Conservation (phyloP, 257 asterid genomes). For the Nicotiana knightiana region DNA sequence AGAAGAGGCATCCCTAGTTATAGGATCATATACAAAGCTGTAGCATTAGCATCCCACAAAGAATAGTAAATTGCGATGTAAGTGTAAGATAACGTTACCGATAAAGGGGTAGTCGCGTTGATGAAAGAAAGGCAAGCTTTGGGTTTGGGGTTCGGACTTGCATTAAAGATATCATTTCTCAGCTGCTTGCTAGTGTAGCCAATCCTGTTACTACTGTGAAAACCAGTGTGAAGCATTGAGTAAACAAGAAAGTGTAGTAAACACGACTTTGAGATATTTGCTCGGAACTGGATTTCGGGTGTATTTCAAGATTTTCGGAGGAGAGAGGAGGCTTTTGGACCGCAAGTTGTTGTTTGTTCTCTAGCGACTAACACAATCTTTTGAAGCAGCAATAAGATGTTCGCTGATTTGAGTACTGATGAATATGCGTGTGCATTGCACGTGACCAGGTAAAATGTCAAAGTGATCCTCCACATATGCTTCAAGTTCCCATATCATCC, state of each 20-base stretch:
- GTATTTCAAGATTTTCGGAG: conserved; percentile 4
- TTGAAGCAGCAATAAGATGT: background rate
- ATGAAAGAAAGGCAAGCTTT: background rate
- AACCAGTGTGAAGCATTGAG: conserved; percentile 1
- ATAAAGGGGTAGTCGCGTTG: background rate
- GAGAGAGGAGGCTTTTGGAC: conserved; percentile 2
- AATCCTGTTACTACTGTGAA: background rate
- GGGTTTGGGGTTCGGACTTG: conserved; percentile 5
- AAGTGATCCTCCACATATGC: background rate
- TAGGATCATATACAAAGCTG: background rate
- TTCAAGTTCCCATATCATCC: background rate
- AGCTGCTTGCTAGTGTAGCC: background rate
- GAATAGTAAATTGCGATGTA: background rate
- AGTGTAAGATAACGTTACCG: conserved; percentile 1
- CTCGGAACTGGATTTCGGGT: background rate
- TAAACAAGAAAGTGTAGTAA: background rate
- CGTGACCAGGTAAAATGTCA: background rate
- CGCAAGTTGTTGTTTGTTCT: conserved; percentile 8
- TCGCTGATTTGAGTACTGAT: background rate
- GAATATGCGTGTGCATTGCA: background rate
- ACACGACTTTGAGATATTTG: background rate
- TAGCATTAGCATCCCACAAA: background rate
- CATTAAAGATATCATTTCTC: conserved; percentile 9
- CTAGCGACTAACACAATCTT: background rate
- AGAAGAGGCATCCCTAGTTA: too few relatives aligned